Conservation (phyloP, 2,329 filamentous ascomycete genomes). For the Sclerotinia trifoliorum region DNA sequence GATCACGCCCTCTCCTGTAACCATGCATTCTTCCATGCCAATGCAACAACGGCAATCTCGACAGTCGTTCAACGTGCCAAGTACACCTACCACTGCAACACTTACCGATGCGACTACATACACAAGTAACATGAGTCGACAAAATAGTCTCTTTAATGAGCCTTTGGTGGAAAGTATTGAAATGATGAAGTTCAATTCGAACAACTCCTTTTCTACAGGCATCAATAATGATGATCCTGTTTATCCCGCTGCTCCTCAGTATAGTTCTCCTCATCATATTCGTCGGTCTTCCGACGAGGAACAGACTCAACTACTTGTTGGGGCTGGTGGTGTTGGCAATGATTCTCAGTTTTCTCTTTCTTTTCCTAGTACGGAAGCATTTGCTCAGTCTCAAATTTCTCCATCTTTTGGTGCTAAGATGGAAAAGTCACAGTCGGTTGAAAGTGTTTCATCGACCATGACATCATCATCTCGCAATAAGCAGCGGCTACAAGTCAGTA, state of each 20-base stretch:
- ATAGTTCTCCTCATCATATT: slow-evolving; percentile 34
- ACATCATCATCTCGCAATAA: slow-evolving; percentile 38
- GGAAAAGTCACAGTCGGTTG: slow-evolving; percentile 39
- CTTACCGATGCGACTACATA: slow-evolving; percentile 39
- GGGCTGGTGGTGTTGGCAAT: slow-evolving; percentile 39
- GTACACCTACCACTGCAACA: slow-evolving; percentile 37
- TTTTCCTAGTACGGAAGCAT: slow-evolving; percentile 30
- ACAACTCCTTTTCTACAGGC: slow-evolving; percentile 36
- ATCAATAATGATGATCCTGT: slow-evolving; percentile 34
- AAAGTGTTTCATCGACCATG: slow-evolving; percentile 39
- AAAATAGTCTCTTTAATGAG: slow-evolving; percentile 39
- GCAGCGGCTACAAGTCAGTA: slow-evolving; percentile 37
- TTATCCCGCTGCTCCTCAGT: slow-evolving; percentile 35
- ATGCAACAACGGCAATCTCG: slow-evolving; percentile 28
- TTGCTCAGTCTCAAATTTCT: slow-evolving; percentile 33
- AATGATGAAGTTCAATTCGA: slow-evolving; percentile 40
- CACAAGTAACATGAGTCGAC: slow-evolving; percentile 39
- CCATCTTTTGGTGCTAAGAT: slow-evolving; percentile 37
- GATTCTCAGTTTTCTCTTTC: slow-evolving; percentile 38
- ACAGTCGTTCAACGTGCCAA: slow-evolving; percentile 33
- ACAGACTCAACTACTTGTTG: slow-evolving; percentile 38
- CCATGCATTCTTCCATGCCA: slow-evolving; percentile 12
- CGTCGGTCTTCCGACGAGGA: slow-evolving; percentile 38
- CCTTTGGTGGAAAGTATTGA: slow-evolving; percentile 37
- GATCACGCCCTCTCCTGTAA: slow-evolving; percentile 26